Conservation (phyloP, 2,329 filamentous ascomycete species). For the Aureobasidium sp. region DNA sequence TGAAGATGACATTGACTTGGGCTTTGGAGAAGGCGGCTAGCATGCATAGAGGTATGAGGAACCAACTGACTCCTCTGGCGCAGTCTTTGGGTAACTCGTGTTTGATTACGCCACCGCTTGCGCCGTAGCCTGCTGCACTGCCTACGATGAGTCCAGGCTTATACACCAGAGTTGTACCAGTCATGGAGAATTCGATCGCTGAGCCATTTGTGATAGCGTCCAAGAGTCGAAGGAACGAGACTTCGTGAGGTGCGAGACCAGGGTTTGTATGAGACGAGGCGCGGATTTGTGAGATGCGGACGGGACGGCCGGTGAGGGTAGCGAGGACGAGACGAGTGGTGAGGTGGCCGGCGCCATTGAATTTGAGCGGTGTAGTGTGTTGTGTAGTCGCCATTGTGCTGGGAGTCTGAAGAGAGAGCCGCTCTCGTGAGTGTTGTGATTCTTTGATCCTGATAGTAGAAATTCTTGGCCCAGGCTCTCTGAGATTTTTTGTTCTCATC, state of each 20-base stretch:
- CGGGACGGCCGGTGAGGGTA: constrained; percentile 78
- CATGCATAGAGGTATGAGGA: constrained; percentile 79
- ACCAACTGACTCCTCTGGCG: constrained; percentile 80
- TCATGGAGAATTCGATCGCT: constrained; percentile 91
- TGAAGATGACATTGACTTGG: constrained; percentile 82
- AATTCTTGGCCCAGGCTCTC: no score
- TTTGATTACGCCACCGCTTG: constrained; percentile 65
- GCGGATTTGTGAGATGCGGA: constrained; percentile 92
- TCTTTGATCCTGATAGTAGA: no score
- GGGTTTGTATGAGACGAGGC: constrained; percentile 76
- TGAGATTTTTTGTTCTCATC: no score
- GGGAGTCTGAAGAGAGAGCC: neutral
- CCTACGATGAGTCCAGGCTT: constrained; percentile 89
- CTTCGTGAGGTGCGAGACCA: constrained; percentile 83
- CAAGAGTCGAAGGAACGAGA: constrained; percentile 90
- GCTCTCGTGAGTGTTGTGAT: neutral
- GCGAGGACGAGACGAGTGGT: constrained; percentile 78
- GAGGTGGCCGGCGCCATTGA: constrained; percentile 78
- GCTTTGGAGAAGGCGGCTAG: constrained; percentile 90
- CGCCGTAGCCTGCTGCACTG: constrained; percentile 65
- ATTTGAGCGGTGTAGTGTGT: constrained; percentile 31
- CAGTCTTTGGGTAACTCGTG: constrained; percentile 73
- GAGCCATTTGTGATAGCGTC: constrained; percentile 94
- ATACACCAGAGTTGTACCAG: constrained; percentile 86
- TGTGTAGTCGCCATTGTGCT: constrained; percentile 9